phyloP scores from a whole-genome alignment of 441 rosid genomes.

The Viola pubescens region DNA sequence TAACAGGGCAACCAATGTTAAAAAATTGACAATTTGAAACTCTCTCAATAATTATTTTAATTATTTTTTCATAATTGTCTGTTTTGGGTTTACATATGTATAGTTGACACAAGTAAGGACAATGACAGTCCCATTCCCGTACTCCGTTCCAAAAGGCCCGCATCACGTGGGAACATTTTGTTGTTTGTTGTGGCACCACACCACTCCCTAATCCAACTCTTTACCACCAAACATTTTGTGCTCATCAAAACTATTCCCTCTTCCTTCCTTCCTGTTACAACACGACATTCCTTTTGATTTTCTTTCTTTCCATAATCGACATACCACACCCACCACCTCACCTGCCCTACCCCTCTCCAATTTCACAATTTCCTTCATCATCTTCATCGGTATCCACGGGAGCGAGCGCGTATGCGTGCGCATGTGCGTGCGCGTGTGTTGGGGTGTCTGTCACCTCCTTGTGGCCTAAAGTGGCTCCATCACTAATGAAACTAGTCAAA shows the following conservation, averaged over 20 bases:
- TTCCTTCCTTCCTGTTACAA: background rate
- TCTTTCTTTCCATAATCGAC: constrained; percentile 16
- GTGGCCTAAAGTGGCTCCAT: background rate
- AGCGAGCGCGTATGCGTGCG: no score
- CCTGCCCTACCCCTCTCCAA: background rate
- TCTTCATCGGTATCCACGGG: background rate
- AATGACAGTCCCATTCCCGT: constrained; percentile 60
- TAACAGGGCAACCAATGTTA: background rate
- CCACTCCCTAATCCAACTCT: constrained; percentile 10
- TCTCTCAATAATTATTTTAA: background rate
- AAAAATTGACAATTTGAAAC: no score
- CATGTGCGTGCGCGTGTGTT: background rate
- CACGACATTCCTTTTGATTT: constrained; percentile 19
- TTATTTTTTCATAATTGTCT: background rate
- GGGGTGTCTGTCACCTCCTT: no score
- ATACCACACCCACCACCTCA: background rate
- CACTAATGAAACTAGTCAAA: constrained; percentile 1
- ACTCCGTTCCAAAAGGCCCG: constrained; percentile 58
- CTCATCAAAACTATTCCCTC: constrained; percentile 15
- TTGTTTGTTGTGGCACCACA: constrained; percentile 25
- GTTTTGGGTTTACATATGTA: background rate
- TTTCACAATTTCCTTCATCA: background rate
- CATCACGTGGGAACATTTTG: constrained; percentile 58
- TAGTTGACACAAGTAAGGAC: constrained; percentile 55
- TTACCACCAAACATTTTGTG: background rate